Conservation (phyloP, 192 early-diverging fungal species). For the Pecoramyces ruminantium region DNA sequence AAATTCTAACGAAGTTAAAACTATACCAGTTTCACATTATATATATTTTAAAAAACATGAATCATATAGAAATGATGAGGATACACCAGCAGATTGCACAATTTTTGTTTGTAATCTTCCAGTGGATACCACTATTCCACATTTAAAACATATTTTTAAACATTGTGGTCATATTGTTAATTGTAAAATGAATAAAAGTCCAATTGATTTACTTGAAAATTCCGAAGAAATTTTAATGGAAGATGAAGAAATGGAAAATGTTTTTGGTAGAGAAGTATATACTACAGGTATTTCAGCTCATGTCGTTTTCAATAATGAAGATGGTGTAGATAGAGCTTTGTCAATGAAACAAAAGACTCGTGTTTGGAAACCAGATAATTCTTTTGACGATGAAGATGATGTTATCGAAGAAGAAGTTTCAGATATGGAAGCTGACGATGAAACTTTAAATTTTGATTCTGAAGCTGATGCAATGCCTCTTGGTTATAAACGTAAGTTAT, state of each 20-base stretch:
- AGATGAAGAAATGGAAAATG: slow-evolving; percentile 9
- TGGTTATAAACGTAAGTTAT: slow-evolving; percentile 25
- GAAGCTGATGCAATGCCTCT: slow-evolving; percentile 9
- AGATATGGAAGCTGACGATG: neutral
- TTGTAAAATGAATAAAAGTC: slow-evolving; percentile 18
- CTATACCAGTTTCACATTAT: slow-evolving; percentile 14
- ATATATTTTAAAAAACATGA: slow-evolving; percentile 37
- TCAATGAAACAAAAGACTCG: slow-evolving; percentile 35
- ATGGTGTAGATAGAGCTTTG: slow-evolving; percentile 41
- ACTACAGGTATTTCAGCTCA: slow-evolving; percentile 40
- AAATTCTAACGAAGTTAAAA: neutral
- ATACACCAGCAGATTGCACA: slow-evolving; percentile 37
- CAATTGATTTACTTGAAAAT: slow-evolving; percentile 12
- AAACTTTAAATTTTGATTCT: slow-evolving; percentile 3
- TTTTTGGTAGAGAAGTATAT: slow-evolving; percentile 18
- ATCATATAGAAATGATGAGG: slow-evolving; percentile 14
- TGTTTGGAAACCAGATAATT: slow-evolving; percentile 34
- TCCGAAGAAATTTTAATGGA: slow-evolving; percentile 13
- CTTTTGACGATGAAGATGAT: slow-evolving; percentile 6
- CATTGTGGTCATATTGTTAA: slow-evolving; percentile 26
- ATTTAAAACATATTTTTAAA: slow-evolving; percentile 43
- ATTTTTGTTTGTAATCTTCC: slow-evolving; percentile 54
- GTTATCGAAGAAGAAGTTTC: slow-evolving; percentile 11
- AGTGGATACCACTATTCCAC: slow-evolving; percentile 41
- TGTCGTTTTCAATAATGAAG: slow-evolving; percentile 48